phyloP scores from a whole-genome alignment of 805 yeast species.

The Blastobotrys muscicola region DNA sequence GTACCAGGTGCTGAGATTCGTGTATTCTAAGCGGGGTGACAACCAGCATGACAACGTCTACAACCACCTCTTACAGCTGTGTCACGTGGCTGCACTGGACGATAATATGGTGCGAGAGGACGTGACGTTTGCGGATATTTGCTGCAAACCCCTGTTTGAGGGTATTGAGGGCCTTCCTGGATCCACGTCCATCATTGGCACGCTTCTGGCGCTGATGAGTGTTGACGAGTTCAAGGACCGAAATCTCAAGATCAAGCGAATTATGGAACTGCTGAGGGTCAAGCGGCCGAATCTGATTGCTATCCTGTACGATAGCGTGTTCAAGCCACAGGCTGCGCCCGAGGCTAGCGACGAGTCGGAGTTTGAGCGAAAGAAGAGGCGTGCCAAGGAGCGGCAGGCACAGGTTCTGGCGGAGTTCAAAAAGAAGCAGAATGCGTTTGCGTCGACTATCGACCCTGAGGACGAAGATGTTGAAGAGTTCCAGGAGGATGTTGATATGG shows the following conservation, averaged over 20 bases:
- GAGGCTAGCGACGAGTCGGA: constrained; percentile 24
- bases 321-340: background rate
- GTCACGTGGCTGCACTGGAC: constrained; percentile 50
- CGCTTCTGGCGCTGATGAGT: constrained; percentile 9
- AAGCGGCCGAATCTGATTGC: constrained; percentile 8
- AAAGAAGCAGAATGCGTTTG: constrained; percentile 69
- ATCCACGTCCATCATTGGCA: background rate
- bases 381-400: constrained; percentile 61
- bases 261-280: constrained; percentile 12
- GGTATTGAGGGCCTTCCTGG: background rate
- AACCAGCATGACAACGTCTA: constrained; percentile 48
- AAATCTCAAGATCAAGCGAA: constrained; percentile 10
- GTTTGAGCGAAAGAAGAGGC: constrained; percentile 49
- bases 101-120: constrained; percentile 16
- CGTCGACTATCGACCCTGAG: constrained; percentile 36
- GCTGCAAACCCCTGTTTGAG: too few species aligned
- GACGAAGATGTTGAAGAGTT: constrained; percentile 25
- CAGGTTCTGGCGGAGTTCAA: constrained; percentile 71
- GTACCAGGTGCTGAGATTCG: constrained; percentile 8
- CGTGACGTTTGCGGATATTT: too few species aligned
- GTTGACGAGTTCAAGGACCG: constrained; percentile 6
- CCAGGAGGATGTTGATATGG: constrained; percentile 27
- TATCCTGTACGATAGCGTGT: background rate
- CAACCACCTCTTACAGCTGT: constrained; percentile 52
- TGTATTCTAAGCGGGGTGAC: constrained; percentile 23